phyloP scores from a whole-genome alignment of 305 asterid genomes.

The Rubia balearica region DNA sequence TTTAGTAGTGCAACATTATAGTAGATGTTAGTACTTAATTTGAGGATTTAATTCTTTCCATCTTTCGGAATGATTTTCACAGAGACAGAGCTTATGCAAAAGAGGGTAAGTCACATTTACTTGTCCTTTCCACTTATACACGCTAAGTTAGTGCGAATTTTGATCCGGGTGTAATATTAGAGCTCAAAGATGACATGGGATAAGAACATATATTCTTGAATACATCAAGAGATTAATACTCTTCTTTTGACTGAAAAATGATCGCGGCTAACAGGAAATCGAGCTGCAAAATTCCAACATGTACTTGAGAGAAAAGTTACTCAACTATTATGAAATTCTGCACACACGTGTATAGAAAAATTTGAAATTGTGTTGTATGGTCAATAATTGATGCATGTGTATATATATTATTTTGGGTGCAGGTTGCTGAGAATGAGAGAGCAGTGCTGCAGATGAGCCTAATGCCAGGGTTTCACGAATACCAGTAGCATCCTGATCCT shows the following conservation, averaged over 20 bases:
- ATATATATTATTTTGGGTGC: slow-evolving; percentile 17
- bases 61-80: slow-evolving; percentile 67
- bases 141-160: no score
- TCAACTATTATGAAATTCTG: background rate
- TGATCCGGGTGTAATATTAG: no score
- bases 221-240: background rate
- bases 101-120: slow-evolving; percentile 43
- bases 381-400: background rate
- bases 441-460: slow-evolving; percentile 57
- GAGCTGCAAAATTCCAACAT: slow-evolving; percentile 86
- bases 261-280: slow-evolving; percentile 41
- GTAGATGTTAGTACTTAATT: background rate
- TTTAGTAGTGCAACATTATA: background rate
- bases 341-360: background rate
- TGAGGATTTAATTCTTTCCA: background rate
- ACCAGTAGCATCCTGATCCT: slow-evolving; percentile 25
- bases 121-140: background rate
- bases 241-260: background rate
- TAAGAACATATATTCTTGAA: background rate
- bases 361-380: background rate
- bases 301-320: slow-evolving; percentile 78
- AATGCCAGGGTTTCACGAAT: slow-evolving; percentile 42
- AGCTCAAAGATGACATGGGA: no score
- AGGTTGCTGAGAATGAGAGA: slow-evolving; percentile 81
- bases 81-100: slow-evolving; percentile 88